Base-by-base conservation (phyloP, 2,329 filamentous ascomycete genomes). In the Fusarium phyllophilum region DNA sequence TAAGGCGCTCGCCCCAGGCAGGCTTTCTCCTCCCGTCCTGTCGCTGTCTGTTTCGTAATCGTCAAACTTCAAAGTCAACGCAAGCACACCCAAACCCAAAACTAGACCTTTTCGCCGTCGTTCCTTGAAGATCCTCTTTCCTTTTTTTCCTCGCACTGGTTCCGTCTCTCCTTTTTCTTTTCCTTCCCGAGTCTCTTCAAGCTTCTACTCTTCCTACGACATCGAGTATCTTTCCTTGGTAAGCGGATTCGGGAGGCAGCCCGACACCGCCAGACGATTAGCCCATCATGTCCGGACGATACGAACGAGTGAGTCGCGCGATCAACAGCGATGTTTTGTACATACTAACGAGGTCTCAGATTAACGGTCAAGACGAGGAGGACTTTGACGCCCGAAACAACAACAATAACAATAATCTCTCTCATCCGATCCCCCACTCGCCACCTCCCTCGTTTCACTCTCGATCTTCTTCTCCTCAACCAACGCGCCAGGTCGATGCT, bases 371-470 rank as follows among this genome's bases (percentile, higher is more conserved):
- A 72, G 89, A 91, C 75, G 86, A 88, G 65, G 87, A 90, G 64
- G 85, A 89, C 68, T 70, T 77, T 80, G 72, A 81, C 77, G 73
- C 77, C 62, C 77, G 77, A 38, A 59, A 38, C 78, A 78, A 76
- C 78, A 77, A 64, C 22, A 69, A 56, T 22, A 70, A 70, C 52
- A 70, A 70, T 33, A 49, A 26, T 49, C 70, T 73, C 51, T 61
- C 81, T 79, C 81, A 82, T 36, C 81, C 82, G 46, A 81, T 87
- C 71, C 89, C 89, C 44, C 87, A 84, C 81, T 92, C 90, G 34
- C 90, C 91, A 56, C 91, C 91, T 42, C 96, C 96, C 5, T 98
- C 96, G 4, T 98, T 98, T 83, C 94, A 91, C 81, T 98, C 95
- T 52, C 90, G 93, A 80, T 88, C 92, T 38, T 94, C 94, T 84